A percentile compares a stretch with the other conserved stretches of the same genome.
phyloP scores from a whole-genome alignment of 2,329 filamentous ascomycete genomes.

The Chalaropsis ovoidea region DNA sequence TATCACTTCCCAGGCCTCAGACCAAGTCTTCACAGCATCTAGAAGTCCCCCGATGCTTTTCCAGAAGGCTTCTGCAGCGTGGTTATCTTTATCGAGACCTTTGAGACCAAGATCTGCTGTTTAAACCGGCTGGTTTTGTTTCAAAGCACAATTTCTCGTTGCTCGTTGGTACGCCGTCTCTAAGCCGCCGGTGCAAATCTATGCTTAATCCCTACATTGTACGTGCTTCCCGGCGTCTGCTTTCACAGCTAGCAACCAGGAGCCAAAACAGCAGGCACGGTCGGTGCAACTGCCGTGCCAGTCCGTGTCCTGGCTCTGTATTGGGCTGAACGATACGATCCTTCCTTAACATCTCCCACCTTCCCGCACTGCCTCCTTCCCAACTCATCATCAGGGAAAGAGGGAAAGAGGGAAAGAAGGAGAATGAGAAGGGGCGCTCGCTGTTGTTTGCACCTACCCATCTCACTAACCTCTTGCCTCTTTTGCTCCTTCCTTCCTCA shows the following conservation, averaged over 20 bases:
- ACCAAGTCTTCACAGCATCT: not conserved
- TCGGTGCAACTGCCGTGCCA: not conserved
- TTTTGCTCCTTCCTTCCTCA: constrained; percentile 14
- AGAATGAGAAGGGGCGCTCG: not conserved
- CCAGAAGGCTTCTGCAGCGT: not conserved
- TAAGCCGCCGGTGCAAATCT: not conserved
- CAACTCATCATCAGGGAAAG: not conserved
- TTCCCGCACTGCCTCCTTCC: not conserved
- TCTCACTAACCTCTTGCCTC: not conserved
- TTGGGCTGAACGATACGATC: not conserved
- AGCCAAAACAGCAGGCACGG: not conserved
- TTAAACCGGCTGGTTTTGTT: not conserved
- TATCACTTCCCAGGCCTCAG: not conserved
- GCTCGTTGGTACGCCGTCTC: not conserved
- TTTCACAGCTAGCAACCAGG: constrained; percentile 7
- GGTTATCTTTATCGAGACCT: not conserved
- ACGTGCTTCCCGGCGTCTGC: not conserved
- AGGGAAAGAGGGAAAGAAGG: not conserved
- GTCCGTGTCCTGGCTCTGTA: not conserved
- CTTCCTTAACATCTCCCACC: not conserved
- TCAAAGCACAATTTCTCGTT: not conserved
- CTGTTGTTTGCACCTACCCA: constrained; percentile 14
- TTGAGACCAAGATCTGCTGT: not conserved
- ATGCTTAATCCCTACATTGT: not conserved
- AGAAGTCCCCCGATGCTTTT: not conserved